A percentile compares a stretch with the other conserved stretches of the same genome.
phyloP scores from a whole-genome alignment of 176 grass and related monocot species.

The Bromus sterilis region DNA sequence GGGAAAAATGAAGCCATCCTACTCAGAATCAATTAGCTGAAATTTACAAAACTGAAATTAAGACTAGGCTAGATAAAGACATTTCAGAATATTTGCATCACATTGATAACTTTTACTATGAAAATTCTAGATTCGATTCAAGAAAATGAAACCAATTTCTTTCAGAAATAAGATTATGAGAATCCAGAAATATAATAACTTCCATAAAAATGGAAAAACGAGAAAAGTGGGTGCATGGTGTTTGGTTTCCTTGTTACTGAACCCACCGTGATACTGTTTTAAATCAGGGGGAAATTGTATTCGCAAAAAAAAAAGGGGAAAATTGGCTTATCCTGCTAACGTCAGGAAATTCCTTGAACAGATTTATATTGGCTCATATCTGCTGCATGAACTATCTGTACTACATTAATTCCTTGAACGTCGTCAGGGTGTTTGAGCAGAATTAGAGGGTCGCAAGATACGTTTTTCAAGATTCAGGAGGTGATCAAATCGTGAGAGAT shows the following conservation, averaged over 20 bases:
- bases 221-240: not conserved
- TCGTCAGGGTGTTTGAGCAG: too few species aligned
- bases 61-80: not conserved
- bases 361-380: conserved; percentile 54
- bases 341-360: conserved; percentile 95
- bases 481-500: too few species aligned
- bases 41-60: not conserved
- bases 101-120: not conserved
- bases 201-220: not conserved
- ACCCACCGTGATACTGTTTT: not conserved
- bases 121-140: not conserved
- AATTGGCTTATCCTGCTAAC: conserved; percentile 60
- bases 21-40: not conserved
- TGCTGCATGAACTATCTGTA: not conserved
- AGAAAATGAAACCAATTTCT: not conserved
- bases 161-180: not conserved
- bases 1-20: not conserved
- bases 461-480: too few species aligned
- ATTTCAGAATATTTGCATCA: not conserved
- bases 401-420: too few species aligned
- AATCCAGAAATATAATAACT: not conserved
- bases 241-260: not conserved
- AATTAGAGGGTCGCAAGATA: too few species aligned
- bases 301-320: too few species aligned
- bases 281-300: conserved; percentile 4